Evolutionary conservation across 768 basidiomycete species (phyloP).

Genomic region (Auricularia cornea): DNA sequence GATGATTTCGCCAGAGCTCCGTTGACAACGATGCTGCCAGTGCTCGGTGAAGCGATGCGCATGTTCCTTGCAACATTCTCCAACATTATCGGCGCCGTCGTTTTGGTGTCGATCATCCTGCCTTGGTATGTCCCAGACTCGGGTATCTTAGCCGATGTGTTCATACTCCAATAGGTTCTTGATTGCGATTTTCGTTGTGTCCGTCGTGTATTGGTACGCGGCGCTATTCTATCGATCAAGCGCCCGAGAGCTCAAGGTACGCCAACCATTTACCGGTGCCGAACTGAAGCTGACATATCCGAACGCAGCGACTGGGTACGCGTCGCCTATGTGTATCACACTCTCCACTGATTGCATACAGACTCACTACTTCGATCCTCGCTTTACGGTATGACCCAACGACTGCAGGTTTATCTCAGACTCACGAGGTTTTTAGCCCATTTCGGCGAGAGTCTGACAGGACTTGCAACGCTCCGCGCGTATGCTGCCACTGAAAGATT

Average conservation of each 20-base stretch:
- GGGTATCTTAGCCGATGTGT: slow-evolving; percentile 30
- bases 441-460: slow-evolving; percentile 69
- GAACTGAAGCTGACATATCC: slow-evolving; percentile 1
- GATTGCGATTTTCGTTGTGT: slow-evolving; percentile 56
- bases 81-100: slow-evolving; percentile 63
- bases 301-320: slow-evolving; percentile 44
- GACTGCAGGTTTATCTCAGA: no score
- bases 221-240: slow-evolving; percentile 80
- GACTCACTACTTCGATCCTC: slow-evolving; percentile 67
- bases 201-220: slow-evolving; percentile 55
- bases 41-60: slow-evolving; percentile 52
- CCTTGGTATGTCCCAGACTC: slow-evolving; percentile 6
- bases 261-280: slow-evolving; percentile 4
- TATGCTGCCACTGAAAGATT: slow-evolving; percentile 61
- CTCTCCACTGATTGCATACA: slow-evolving; percentile 11
- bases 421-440: slow-evolving; percentile 28
- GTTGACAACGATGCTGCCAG: not conserved
- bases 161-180: slow-evolving; percentile 78
- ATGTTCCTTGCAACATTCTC: slow-evolving; percentile 60
- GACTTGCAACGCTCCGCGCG: slow-evolving; percentile 61
- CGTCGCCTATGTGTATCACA: no score
- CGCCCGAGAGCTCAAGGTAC: slow-evolving; percentile 77
- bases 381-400: slow-evolving; percentile 37
- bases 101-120: slow-evolving; percentile 45
- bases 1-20: slow-evolving; percentile 11